Evolutionary conservation across 2,329 filamentous ascomycete species (phyloP), one percentile per base, ranked within the genome.

Genomic region (Pseudocercospora eumusae): DNA sequence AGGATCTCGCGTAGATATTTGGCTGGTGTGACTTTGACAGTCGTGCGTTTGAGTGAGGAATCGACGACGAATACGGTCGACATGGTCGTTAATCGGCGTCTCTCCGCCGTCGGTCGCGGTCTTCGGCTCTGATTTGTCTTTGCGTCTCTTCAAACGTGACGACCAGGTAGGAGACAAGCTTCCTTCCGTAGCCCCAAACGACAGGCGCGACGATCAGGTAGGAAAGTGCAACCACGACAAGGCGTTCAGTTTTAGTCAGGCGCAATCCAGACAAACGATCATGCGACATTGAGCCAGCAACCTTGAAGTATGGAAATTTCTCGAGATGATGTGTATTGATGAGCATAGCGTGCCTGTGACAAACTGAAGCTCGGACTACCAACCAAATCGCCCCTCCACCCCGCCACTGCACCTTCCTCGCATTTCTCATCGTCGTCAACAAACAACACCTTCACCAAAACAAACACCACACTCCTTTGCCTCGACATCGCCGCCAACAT

Each of bases 1-100:
- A 96, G 82, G 1, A 99, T 85, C 73, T 97, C 93, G 61, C 89
- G 89, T 69, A 99, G 80, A 70, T 91, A 89, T 66, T 88, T 96
- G 60, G 84, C 84, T 0, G 92, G 92, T 0, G 84, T 89, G 60
- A 95, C 93, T 77, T 96, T 96, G 76, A 99, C 83, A 45, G 86
- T 90, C 56, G 88, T 85, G 70, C 92, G 86, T 68, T 90, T 88
- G 69, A 93, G 84, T 69, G 91, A 87, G 42, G 89, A 86, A 75
- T 93, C 88, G 67, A 96, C 88, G 57, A 98, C 91, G 69, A 93
- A 89, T 62, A 98, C 92, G 75, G 61, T 62, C 13, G 95, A 90
- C 57, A 54, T 54, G 44, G 44, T 47, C 5, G 1, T 52, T n/a
- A 28, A 15, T 52, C 47, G 25, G 47, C 68, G 65, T 79, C 69